Evolutionary conservation across 2,329 filamentous ascomycete species (phyloP).

Genomic region (Ophiocordyceps australis): DNA sequence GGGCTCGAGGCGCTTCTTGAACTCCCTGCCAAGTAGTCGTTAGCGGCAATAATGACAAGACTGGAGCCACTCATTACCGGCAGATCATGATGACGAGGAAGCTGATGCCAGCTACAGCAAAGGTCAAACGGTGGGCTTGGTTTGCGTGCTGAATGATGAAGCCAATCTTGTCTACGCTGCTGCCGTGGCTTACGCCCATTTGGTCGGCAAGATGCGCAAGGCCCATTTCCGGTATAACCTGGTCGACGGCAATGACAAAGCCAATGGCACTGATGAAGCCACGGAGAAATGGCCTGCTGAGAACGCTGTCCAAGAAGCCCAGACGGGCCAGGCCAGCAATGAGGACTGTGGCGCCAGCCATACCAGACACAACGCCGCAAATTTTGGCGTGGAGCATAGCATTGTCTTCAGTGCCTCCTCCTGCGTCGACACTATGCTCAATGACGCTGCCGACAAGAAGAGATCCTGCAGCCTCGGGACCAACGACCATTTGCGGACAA

Average conservation of each 20-base stretch:
- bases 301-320: conserved; percentile 85
- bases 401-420: conserved; percentile 45
- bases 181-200: conserved; percentile 57
- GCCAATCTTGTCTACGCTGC: conserved; percentile 65
- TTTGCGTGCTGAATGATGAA: conserved; percentile 56
- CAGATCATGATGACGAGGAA: conserved; percentile 85
- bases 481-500: conserved; percentile 83
- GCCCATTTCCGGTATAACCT: conserved; percentile 80
- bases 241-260: conserved; percentile 89
- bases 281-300: conserved; percentile 79
- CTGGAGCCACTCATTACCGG: conserved; percentile 30
- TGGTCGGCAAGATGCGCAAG: conserved; percentile 48
- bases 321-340: conserved; percentile 68
- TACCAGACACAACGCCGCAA: conserved; percentile 72
- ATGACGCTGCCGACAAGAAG: conserved; percentile 79
- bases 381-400: conserved; percentile 57
- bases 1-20: conserved; percentile 68
- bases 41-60: neutral
- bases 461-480: conserved; percentile 86
- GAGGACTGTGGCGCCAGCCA: conserved; percentile 80
- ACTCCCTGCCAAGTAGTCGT: conserved; percentile 41
- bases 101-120: conserved; percentile 56
- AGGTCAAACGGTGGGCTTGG: conserved; percentile 56
- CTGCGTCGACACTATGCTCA: conserved; percentile 54
- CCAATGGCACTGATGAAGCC: conserved; percentile 97